Evolutionary conservation across 176 grass and related monocot genomes (phyloP).

Genomic region (Avena insularis): DNA sequence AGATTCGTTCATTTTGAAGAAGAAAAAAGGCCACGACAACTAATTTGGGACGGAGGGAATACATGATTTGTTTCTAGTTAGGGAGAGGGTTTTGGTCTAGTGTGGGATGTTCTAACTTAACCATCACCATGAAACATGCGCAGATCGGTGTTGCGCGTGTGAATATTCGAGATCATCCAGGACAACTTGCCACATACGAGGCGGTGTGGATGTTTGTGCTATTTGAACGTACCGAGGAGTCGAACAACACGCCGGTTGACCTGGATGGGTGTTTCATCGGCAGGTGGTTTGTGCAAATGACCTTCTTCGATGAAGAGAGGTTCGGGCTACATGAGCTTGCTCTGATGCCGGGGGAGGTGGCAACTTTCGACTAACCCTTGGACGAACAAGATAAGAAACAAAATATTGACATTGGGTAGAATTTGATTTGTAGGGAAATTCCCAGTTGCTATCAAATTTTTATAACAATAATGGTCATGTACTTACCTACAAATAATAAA

Average conservation of each 20-base stretch:
- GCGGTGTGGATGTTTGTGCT: conserved; percentile 92
- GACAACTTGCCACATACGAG: conserved; percentile 65
- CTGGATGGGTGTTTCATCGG: conserved; percentile 83
- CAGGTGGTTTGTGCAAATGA: conserved; percentile 64
- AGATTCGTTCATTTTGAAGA: too few relatives aligned
- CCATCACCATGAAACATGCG: conserved; percentile 19
- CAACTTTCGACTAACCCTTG: conserved; percentile 58
- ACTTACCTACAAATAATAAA: too few relatives aligned
- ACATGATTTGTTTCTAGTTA: not conserved
- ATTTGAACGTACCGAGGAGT: conserved; percentile 79
- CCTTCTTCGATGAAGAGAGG: conserved; percentile 80
- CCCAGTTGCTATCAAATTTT: not conserved
- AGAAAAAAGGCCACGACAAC: too few relatives aligned
- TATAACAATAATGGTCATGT: not conserved
- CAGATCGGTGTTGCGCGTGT: conserved; percentile 81
- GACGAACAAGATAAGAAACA: not conserved
- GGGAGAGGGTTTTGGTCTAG: not conserved
- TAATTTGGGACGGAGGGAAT: not conserved
- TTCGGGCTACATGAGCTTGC: conserved; percentile 79
- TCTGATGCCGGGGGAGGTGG: conserved; percentile 77
- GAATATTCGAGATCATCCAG: conserved; percentile 98
- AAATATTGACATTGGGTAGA: not conserved
- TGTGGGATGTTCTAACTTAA: conserved; percentile 17
- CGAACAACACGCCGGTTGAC: conserved; percentile 74
- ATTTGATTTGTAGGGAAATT: not conserved